A percentile compares a stretch with the other conserved stretches of the same genome.
Conservation (phyloP, 306 rosid genomes). For the Boehmeria nivea region DNA sequence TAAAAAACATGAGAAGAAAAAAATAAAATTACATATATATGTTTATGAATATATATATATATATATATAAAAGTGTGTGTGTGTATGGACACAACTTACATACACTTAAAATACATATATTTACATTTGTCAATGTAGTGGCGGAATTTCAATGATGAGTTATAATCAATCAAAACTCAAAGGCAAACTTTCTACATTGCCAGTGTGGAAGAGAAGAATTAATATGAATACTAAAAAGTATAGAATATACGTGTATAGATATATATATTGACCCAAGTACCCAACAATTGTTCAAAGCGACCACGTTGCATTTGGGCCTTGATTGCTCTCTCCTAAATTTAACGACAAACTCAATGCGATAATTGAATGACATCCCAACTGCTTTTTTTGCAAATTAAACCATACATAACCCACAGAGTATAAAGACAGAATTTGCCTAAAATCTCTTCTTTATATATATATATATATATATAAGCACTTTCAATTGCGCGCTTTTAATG, state of each 20-base stretch:
- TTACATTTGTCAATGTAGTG: background rate
- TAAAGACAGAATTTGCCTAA: constrained; percentile 3
- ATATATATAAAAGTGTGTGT: background rate
- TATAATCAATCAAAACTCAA: background rate
- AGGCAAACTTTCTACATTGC: background rate
- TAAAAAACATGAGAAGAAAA: constrained; percentile 14
- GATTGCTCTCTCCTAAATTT: background rate
- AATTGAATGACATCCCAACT: background rate
- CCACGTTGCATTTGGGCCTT: constrained; percentile 1
- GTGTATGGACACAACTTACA: constrained; percentile 23
- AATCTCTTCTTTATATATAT: background rate
- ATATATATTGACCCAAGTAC: background rate
- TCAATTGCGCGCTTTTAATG: background rate
- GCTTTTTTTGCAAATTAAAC: background rate
- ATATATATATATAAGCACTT: too few relatives aligned
- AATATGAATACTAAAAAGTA: background rate
- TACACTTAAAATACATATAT: background rate
- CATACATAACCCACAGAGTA: background rate
- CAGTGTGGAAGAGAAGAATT: constrained; percentile 6
- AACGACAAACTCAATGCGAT: constrained; percentile 6
- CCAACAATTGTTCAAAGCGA: constrained; percentile 1
- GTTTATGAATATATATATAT: background rate
- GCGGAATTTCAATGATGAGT: constrained; percentile 6
- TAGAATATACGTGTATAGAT: background rate
- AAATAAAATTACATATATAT: background rate